These are phyloP conservation scores for Ophiostoma sp. DNA, from an alignment of 2,329 filamentous ascomycete genomes.

Conservation along the genomic window DNA sequence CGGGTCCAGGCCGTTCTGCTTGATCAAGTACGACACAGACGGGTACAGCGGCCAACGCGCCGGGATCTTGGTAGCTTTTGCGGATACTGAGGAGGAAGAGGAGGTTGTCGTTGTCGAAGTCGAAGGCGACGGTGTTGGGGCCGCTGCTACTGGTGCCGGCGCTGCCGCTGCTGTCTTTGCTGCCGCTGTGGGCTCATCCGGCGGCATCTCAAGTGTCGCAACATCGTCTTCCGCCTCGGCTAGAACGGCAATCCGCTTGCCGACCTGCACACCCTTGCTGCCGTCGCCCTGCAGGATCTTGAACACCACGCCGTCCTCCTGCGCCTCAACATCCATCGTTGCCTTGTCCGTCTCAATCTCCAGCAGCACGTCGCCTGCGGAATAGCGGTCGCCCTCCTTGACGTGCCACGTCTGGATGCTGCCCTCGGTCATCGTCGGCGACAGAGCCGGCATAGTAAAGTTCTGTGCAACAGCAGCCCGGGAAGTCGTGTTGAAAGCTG, in stretches of 20 bases:
- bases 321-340: constrained; percentile 89
- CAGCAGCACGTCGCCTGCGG: constrained; percentile 77
- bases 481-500: constrained; percentile 61
- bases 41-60: constrained; percentile 71
- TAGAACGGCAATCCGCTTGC: constrained; percentile 73
- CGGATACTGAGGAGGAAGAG: constrained; percentile 27
- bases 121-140: constrained; percentile 12
- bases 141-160: background rate
- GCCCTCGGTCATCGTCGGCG: constrained; percentile 89
- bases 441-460: constrained; percentile 86
- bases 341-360: constrained; percentile 95
- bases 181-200: constrained; percentile 49
- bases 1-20: constrained; percentile 64
- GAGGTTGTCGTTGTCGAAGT: background rate
- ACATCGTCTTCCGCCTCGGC: constrained; percentile 79
- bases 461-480: constrained; percentile 69
- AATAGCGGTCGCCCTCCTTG: constrained; percentile 79
- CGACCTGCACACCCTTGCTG: constrained; percentile 70
- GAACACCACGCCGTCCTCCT: constrained; percentile 79
- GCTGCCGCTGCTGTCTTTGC: constrained; percentile 25
- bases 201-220: constrained; percentile 65
- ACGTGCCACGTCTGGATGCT: constrained; percentile 81
- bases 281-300: constrained; percentile 74
- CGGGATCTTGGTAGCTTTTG: constrained; percentile 41
- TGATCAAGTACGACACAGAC: constrained; percentile 76